phyloP scores from a whole-genome alignment of 2,329 filamentous ascomycete species.

The Ceratocystis cacaofunesta region DNA sequence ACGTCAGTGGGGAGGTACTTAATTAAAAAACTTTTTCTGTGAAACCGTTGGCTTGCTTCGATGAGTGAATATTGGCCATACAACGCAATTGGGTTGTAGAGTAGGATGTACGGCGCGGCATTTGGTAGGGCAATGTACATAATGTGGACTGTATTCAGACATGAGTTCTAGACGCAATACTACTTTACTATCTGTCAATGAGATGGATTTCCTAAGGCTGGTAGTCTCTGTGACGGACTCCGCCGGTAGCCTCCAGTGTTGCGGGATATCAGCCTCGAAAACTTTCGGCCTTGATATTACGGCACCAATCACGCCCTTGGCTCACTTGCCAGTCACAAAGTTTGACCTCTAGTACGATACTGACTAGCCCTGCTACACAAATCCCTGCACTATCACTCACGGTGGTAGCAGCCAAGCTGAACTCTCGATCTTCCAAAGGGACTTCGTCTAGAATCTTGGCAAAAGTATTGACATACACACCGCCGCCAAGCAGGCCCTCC shows the following conservation, averaged over 20 bases:
- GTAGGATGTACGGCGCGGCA: too few relatives aligned
- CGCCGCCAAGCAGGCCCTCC: conserved; percentile 81
- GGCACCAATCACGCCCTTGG: conserved; percentile 65
- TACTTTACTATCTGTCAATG: too few relatives aligned
- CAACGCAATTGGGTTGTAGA: too few relatives aligned
- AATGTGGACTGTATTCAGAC: too few relatives aligned
- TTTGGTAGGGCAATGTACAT: too few relatives aligned
- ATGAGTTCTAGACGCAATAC: too few relatives aligned
- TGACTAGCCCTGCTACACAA: conserved; percentile 70
- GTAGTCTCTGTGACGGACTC: too few relatives aligned
- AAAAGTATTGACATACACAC: conserved; percentile 93
- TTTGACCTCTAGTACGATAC: conserved; percentile 67
- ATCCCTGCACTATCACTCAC: conserved; percentile 89
- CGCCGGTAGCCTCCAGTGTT: neutral
- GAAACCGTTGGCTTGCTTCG: too few relatives aligned
- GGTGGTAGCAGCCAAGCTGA: conserved; percentile 75
- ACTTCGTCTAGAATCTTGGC: conserved; percentile 83
- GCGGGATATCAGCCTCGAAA: neutral
- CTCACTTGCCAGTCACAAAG: conserved; percentile 73
- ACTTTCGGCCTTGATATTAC: conserved; percentile 31
- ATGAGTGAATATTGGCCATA: too few relatives aligned
- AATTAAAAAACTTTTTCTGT: too few relatives aligned
- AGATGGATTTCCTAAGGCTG: too few relatives aligned
- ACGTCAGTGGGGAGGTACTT: neutral
- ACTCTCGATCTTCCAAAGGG: conserved; percentile 64